These are phyloP conservation scores for Escallonia rubra DNA, from an alignment of 129 eudicot species.

Conservation along the genomic window DNA sequence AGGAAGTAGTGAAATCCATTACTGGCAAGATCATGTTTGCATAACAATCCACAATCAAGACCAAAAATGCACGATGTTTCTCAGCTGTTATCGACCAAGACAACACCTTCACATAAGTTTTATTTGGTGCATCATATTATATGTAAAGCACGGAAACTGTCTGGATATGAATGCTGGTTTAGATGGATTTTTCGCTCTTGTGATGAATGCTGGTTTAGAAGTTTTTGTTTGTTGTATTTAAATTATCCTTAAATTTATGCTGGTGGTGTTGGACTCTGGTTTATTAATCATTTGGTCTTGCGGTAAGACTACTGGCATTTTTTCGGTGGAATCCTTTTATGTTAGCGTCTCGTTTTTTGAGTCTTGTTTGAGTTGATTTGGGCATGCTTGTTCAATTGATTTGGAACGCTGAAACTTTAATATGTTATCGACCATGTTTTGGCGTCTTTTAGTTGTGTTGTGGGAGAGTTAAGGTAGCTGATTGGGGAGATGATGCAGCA, in stretches of 20 bases:
- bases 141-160: too few species aligned
- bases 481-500: slow-evolving; percentile 50
- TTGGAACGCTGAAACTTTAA: slow-evolving; percentile 26
- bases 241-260: background rate
- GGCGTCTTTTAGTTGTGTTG: slow-evolving; percentile 35
- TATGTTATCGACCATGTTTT: slow-evolving; percentile 37
- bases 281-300: background rate
- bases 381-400: slow-evolving; percentile 16
- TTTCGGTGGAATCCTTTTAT: slow-evolving; percentile 6
- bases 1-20: background rate
- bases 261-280: background rate
- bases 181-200: too few species aligned
- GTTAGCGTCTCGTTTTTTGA: background rate
- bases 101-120: background rate
- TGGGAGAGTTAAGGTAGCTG: slow-evolving; percentile 54
- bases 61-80: slow-evolving; percentile 34
- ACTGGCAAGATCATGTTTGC: slow-evolving; percentile 27
- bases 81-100: slow-evolving; percentile 6
- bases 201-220: slow-evolving; percentile 45
- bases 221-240: slow-evolving; percentile 40
- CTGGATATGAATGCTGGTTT: too few species aligned
- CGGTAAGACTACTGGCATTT: background rate
- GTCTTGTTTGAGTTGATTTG: slow-evolving; percentile 2
- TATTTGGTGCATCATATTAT: too few species aligned
- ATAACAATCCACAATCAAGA: slow-evolving; percentile 15